Evolutionary conservation across 192 early-diverging fungal species (phyloP).

Genomic region (Radiomyces spectabilis): DNA sequence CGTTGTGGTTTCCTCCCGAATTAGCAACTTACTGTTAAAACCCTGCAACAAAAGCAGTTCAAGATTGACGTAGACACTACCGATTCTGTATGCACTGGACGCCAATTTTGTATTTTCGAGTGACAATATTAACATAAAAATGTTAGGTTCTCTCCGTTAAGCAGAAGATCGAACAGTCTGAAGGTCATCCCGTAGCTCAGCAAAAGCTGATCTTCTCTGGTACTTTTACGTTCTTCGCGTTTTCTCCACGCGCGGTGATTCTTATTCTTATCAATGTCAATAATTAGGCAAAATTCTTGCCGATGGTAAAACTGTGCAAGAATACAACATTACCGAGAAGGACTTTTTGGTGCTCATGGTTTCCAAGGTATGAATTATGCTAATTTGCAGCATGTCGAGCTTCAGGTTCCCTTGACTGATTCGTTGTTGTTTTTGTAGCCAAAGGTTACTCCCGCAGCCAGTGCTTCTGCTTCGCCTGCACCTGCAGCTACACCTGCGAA

Average conservation of each 20-base stretch:
- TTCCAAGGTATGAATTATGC: conserved; percentile 55
- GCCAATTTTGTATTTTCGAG: too few species aligned
- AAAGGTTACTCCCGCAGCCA: conserved; percentile 25
- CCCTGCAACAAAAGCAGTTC: conserved; percentile 81
- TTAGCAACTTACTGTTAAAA: conserved; percentile 84
- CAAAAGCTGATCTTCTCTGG: conserved; percentile 91
- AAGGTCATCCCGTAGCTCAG: conserved; percentile 59
- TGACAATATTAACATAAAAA: too few species aligned
- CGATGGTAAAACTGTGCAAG: conserved; percentile 66
- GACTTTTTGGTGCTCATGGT: conserved; percentile 96
- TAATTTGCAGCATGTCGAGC: too few species aligned
- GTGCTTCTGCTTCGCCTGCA: conserved; percentile 11
- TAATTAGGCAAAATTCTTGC: conserved; percentile 87
- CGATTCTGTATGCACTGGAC: conserved; percentile 38
- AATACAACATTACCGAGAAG: conserved; percentile 78
- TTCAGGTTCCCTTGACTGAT: too few species aligned
- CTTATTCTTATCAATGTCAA: neutral
- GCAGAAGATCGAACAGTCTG: conserved; percentile 59
- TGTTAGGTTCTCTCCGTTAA: conserved; percentile 71
- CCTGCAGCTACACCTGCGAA: conserved; percentile 24
- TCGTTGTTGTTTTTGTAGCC: conserved; percentile 26
- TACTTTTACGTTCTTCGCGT: conserved; percentile 28
- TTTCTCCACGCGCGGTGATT: too few species aligned
- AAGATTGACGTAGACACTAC: conserved; percentile 65
- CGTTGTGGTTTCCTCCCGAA: neutral